Evolutionary conservation across 2,329 filamentous ascomycete species (phyloP), one percentile per base, ranked within the genome.

Genomic region (Thielaviopsis populi): DNA sequence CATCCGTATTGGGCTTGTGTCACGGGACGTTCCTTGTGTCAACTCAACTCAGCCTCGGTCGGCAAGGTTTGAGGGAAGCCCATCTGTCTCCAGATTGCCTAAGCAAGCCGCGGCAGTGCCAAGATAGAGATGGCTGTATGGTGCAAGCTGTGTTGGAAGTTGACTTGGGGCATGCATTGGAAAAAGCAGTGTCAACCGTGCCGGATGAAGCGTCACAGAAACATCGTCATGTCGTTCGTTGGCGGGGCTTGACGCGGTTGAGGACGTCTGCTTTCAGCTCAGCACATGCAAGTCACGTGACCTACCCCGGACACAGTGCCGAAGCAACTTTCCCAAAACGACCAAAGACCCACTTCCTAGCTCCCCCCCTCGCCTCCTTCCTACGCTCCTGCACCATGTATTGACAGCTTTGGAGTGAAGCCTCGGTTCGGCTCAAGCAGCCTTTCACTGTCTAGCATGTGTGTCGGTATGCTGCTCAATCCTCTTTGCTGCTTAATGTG

Each of bases 371-470:
- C n/a, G n/a, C n/a, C n/a, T n/a, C n/a, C n/a, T n/a, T n/a, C 42
- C 42, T 46, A 15, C 17, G n/a, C 15, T 15, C 8, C 22, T 54
- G 24, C 2, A 54, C 2, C 24, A 13, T 48, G n/a, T n/a, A n/a
- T n/a, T 61, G 41, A 48, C 22, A 61, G 59, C 27, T 61, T 46
- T 5, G 11, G 33, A 15, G 59, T 33, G 40, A 61, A 63, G 61
- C 61, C 61, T 63, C 61, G 61, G 61, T 59, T 63, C 61, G 61
- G 61, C 61, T 63, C 8, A 58, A 37, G 37, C 60, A 40, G n/a
- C n/a, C n/a, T n/a, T n/a, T n/a, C 46, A 37, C 15, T 37, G 17
- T 43, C 24, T 24, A 61, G 13, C 40, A 61, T 61, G 22, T 60
- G 30, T 24, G 30, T 19, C 19, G 33, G 27, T 42, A 33, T 61